Percentiles rank a stretch among this genome's conserved stretches.
Evolutionary conservation across 768 basidiomycete genomes (phyloP).

Genomic region (Pholiota molesta): DNA sequence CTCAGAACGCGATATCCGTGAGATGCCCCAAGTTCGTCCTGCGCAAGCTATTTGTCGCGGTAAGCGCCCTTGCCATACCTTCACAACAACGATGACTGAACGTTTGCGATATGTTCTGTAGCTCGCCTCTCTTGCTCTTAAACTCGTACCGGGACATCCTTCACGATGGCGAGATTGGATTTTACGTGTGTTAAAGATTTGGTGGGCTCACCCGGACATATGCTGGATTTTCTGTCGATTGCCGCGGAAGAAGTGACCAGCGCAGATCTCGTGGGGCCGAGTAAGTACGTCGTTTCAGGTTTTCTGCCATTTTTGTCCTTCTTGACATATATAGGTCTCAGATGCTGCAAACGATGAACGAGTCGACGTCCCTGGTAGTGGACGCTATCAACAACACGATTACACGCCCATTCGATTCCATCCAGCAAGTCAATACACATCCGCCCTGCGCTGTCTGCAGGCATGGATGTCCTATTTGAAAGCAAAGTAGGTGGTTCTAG

Average conservation of each 20-base stretch:
- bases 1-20: constrained; percentile 62
- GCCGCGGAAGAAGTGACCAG: constrained; percentile 81
- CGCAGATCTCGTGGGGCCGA: constrained; percentile 73
- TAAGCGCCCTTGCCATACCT: too few relatives aligned
- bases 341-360: constrained; percentile 65
- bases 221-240: constrained; percentile 80
- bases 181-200: constrained; percentile 62
- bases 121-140: constrained; percentile 72
- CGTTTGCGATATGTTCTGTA: too few relatives aligned
- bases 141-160: constrained; percentile 61
- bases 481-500: constrained; percentile 48
- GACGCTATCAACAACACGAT: constrained; percentile 68
- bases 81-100: too few relatives aligned
- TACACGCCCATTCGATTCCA: constrained; percentile 33
- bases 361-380: constrained; percentile 72
- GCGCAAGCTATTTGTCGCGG: constrained; percentile 87
- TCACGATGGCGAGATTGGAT: constrained; percentile 81
- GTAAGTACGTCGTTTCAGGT: constrained; percentile 58
- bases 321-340: constrained; percentile 46
- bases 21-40: constrained; percentile 72
- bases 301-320: not conserved
- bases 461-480: constrained; percentile 80
- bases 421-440: constrained; percentile 54
- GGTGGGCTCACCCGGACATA: constrained; percentile 59
- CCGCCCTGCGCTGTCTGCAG: constrained; percentile 79